Percentiles rank a stretch among this genome's conserved stretches.
phyloP scores from a whole-genome alignment of 495 filamentous ascomycete genomes.

The Neurospora africana region DNA sequence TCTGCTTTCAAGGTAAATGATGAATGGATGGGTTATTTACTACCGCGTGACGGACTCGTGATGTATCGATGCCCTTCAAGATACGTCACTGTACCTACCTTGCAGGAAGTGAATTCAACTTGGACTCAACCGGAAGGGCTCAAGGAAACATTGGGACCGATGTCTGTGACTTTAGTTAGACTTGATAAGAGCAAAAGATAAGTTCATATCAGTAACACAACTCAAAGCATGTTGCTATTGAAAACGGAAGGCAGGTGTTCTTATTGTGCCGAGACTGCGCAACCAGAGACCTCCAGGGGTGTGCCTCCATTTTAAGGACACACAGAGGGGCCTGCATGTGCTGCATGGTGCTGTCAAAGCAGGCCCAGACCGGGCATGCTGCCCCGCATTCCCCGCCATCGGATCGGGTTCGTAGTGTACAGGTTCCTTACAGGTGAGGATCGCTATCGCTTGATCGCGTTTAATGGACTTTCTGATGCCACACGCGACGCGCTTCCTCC shows the following conservation, averaged over 20 bases:
- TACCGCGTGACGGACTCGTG: not conserved
- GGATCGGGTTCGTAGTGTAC: not conserved
- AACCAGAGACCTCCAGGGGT: not conserved
- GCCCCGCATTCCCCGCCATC: not conserved
- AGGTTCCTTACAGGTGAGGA: not conserved
- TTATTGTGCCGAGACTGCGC: too few species aligned
- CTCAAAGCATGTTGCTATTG: not conserved
- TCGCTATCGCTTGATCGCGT: not conserved
- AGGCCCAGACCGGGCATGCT: not conserved
- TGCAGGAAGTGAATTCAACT: not conserved
- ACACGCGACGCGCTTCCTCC: not conserved
- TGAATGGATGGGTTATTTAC: not conserved
- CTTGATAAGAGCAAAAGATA: not conserved
- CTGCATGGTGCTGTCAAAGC: not conserved
- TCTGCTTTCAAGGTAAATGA: not conserved
- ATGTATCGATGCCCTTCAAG: not conserved
- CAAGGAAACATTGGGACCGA: not conserved
- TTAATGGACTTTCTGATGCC: not conserved
- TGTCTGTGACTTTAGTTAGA: not conserved
- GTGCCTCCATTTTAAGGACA: not conserved
- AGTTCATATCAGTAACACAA: not conserved
- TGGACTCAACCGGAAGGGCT: not conserved
- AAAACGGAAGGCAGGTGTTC: too few species aligned
- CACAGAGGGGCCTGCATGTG: not conserved
- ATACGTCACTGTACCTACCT: not conserved